Evolutionary conservation across 352 stramenopile genomes (phyloP).

Genomic region (Phytophthora cryptogea): DNA sequence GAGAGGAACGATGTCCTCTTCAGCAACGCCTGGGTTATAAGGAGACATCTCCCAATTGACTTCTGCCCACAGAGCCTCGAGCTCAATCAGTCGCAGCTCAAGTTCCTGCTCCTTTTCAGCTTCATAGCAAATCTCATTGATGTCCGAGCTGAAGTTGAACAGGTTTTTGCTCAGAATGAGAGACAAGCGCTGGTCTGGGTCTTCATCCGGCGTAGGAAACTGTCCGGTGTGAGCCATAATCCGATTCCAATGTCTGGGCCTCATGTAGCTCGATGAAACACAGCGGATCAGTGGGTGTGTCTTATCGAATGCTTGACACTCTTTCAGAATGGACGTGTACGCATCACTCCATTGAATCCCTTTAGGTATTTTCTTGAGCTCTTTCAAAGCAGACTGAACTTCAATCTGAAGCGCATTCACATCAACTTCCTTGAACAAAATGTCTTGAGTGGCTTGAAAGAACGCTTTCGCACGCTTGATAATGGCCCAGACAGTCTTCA

Average conservation of each 20-base stretch:
- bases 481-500: constrained; percentile 81
- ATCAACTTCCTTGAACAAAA: constrained; percentile 93
- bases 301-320: constrained; percentile 87
- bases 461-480: constrained; percentile 81
- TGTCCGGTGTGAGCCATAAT: constrained; percentile 91
- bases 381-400: constrained; percentile 93
- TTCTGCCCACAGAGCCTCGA: constrained; percentile 91
- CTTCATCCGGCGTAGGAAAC: constrained; percentile 93
- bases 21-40: constrained; percentile 82
- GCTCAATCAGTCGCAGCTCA: constrained; percentile 89
- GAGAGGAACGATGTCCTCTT: constrained; percentile 88
- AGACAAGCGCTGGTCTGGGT: constrained; percentile 90
- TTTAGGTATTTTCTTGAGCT: constrained; percentile 93
- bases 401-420: constrained; percentile 95
- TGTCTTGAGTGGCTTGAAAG: constrained; percentile 65
- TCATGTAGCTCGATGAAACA: constrained; percentile 89
- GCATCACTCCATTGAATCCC: constrained; percentile 92
- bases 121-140: constrained; percentile 97
- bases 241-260: constrained; percentile 93
- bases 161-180: constrained; percentile 93
- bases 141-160: constrained; percentile 93
- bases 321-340: constrained; percentile 86
- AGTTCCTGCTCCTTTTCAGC: constrained; percentile 97
- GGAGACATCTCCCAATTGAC: constrained; percentile 94
- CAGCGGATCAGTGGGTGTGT: constrained; percentile 81